Evolutionary conservation across 2,329 filamentous ascomycete genomes (phyloP).

Genomic region (Calonectria pseudoreteaudii): DNA sequence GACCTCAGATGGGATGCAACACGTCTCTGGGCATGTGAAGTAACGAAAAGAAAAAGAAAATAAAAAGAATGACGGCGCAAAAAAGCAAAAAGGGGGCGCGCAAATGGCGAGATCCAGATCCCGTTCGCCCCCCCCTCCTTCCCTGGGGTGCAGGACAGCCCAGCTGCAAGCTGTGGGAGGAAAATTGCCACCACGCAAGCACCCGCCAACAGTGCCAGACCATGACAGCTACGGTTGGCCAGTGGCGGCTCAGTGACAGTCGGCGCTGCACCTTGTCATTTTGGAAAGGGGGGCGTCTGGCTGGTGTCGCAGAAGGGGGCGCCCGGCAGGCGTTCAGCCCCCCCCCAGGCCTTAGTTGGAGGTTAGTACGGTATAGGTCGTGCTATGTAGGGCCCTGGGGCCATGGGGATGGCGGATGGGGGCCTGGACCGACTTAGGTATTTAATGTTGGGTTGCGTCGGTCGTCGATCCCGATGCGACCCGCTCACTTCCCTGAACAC

Average conservation of each 20-base stretch:
- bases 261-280: slow-evolving; percentile 14
- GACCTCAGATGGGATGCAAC: neutral
- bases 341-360: neutral
- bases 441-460: slow-evolving; percentile 9
- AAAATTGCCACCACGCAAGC: neutral
- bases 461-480: slow-evolving; percentile 12
- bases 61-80: neutral
- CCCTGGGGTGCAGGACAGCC: neutral
- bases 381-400: neutral
- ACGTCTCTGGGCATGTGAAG: neutral
- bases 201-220: neutral
- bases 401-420: neutral
- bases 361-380: neutral
- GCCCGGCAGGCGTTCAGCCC: slow-evolving; percentile 1
- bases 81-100: slow-evolving; percentile 14
- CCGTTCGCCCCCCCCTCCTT: neutral
- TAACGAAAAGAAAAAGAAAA: neutral
- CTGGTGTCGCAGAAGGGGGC: slow-evolving; percentile 4
- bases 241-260: slow-evolving; percentile 8
- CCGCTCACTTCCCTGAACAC: slow-evolving; percentile 4
- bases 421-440: slow-evolving; percentile 10
- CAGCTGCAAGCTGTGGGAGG: neutral
- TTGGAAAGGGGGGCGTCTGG: neutral
- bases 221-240: slow-evolving; percentile 1
- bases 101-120: slow-evolving; percentile 4